phyloP scores from a whole-genome alignment of 2,329 filamentous ascomycete species.

The Incumbomyces lentus region DNA sequence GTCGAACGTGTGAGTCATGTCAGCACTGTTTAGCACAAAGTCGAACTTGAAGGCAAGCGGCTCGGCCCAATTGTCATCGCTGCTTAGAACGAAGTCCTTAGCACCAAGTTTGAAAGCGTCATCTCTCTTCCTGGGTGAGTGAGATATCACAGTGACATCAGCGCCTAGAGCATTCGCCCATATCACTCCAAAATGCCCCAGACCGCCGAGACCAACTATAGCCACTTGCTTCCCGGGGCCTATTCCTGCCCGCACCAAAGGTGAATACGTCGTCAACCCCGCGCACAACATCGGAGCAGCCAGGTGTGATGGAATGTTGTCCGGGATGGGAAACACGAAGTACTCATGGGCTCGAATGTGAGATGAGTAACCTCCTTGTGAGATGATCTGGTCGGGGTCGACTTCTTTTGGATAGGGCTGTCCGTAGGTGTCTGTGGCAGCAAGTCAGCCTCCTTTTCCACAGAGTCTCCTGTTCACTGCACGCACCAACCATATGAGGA shows the following conservation, averaged over 20 bases:
- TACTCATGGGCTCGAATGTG: conserved; percentile 68
- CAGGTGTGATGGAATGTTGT: conserved; percentile 47
- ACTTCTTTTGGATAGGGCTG: conserved; percentile 39
- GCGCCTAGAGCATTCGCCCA: conserved; percentile 59
- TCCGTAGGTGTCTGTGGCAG: conserved; percentile 40
- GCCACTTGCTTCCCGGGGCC: conserved; percentile 51
- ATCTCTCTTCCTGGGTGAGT: conserved; percentile 49
- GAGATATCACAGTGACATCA: conserved; percentile 52
- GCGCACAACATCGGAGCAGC: conserved; percentile 53
- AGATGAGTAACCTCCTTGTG: conserved; percentile 56
- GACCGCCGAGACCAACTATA: conserved; percentile 45
- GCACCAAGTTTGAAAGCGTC: conserved; percentile 51
- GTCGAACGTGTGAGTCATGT: conserved; percentile 59
- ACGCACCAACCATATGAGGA: conserved; percentile 34
- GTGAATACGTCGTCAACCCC: conserved; percentile 69
- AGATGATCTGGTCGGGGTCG: conserved; percentile 46
- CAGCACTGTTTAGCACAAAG: conserved; percentile 64
- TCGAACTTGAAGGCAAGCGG: conserved; percentile 46
- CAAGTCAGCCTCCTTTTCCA: neutral
- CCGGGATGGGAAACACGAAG: conserved; percentile 61
- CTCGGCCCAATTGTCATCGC: conserved; percentile 49
- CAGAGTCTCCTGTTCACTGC: neutral
- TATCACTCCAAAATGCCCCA: conserved; percentile 61
- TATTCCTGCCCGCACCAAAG: conserved; percentile 63
- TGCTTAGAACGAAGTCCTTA: conserved; percentile 49